Evolutionary conservation across 352 stramenopile genomes (phyloP).

Genomic region (Phytophthora foliorum): DNA sequence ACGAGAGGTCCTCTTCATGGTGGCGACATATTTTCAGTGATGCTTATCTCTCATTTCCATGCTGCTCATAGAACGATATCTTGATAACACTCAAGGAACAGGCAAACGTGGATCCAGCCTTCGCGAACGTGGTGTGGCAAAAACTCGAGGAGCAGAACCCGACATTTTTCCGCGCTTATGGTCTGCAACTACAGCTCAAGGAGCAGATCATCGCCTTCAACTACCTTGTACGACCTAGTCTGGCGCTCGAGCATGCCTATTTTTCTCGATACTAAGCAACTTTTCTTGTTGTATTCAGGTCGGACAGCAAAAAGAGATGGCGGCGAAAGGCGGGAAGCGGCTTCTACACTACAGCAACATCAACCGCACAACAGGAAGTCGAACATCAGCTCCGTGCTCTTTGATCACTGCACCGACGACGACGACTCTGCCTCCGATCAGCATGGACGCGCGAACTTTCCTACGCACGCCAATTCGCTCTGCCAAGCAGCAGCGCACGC

Average conservation of each 20-base stretch:
- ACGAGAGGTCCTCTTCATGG: neutral
- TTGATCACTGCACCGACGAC: slow-evolving; percentile 28
- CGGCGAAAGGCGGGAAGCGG: slow-evolving; percentile 54
- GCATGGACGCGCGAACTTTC: slow-evolving; percentile 39
- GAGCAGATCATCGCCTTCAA: slow-evolving; percentile 94
- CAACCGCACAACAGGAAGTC: slow-evolving; percentile 24
- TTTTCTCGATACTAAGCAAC: slow-evolving; percentile 3
- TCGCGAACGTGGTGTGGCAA: slow-evolving; percentile 90
- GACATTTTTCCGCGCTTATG: slow-evolving; percentile 91
- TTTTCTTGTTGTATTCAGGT: slow-evolving; percentile 42
- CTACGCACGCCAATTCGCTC: slow-evolving; percentile 38
- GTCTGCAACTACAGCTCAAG: slow-evolving; percentile 86
- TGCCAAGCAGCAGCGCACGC: slow-evolving; percentile 36
- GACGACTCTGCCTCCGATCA: slow-evolving; percentile 45
- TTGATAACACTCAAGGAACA: slow-evolving; percentile 69
- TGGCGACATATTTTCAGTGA: neutral
- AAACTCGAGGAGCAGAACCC: slow-evolving; percentile 94
- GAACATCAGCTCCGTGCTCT: slow-evolving; percentile 23
- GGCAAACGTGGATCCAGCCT: slow-evolving; percentile 85
- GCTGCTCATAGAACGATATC: slow-evolving; percentile 60
- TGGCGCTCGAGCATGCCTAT: neutral
- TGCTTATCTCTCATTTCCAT: slow-evolving; percentile 2
- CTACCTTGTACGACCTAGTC: slow-evolving; percentile 74
- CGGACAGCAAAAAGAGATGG: slow-evolving; percentile 78
- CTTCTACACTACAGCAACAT: slow-evolving; percentile 40